Conservation (phyloP, 495 filamentous ascomycete genomes). For the Thozetella sp. region DNA sequence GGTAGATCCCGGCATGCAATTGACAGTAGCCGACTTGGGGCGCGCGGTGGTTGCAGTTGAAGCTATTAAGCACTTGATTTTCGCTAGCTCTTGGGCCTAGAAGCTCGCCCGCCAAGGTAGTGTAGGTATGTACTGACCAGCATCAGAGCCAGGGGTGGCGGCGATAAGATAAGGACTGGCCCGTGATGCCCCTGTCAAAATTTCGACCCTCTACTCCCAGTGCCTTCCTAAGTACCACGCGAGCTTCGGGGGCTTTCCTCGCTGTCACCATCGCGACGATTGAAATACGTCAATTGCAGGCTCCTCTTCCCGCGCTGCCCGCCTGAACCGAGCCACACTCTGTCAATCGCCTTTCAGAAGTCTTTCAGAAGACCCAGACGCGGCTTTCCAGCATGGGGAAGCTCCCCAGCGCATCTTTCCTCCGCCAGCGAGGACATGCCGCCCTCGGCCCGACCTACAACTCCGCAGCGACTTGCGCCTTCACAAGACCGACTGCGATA, state of each 20-base stretch:
- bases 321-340: background rate
- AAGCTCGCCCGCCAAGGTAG: background rate
- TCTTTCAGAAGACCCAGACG: too few relatives aligned
- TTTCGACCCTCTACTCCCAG: background rate
- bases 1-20: background rate
- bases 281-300: background rate
- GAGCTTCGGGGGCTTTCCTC: background rate
- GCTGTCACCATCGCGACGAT: background rate
- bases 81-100: background rate
- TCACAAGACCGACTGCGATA: background rate
- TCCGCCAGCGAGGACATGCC: conserved; percentile 16
- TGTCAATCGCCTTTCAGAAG: background rate
- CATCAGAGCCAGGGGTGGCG: background rate
- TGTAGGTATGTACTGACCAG: background rate
- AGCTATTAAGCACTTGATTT: background rate
- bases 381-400: conserved; percentile 32
- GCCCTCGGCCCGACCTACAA: conserved; percentile 11
- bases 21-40: background rate
- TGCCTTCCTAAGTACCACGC: too few relatives aligned
- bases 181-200: background rate
- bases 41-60: background rate
- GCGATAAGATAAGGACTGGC: conserved; percentile 1
- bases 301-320: background rate
- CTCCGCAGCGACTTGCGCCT: conserved; percentile 29
- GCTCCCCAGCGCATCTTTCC: conserved; percentile 21